Evolutionary conservation across 345 rosid genomes (phyloP), one percentile per base, ranked within the genome.

Genomic region (Aethionema arabicum): DNA sequence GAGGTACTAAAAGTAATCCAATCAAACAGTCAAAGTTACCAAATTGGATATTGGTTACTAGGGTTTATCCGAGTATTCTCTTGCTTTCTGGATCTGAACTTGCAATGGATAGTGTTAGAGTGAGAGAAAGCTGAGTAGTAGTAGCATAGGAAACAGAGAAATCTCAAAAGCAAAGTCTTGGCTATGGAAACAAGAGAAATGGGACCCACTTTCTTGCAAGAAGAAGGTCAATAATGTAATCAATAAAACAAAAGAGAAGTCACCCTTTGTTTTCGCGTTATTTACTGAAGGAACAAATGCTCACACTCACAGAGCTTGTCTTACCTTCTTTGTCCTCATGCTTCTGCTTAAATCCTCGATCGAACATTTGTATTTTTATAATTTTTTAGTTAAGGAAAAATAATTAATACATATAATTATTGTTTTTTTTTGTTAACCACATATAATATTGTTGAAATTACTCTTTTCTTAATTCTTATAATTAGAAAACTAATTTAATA

Each of bases 31-130:
- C 36, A 43, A 47, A 53, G 21, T 41, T 72, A 61, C 68, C 59
- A 9, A 54, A 7, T 33, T 55, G 2, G 15, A 29, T 40, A 29
- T 41, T 29, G 36, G 46, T 47, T 38, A 35, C 37, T 12, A 71
- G 14, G 44, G 52, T 56, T 48, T 47, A 52, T 40, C 50, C 11
- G 67, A 43, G 67, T 43, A 33, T 32, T 40, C 11, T 12, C 43
- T 30, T 42, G 3, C 27, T 64, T 69, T 60, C 45, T 82, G 80
- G 85, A 83, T 80, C 88, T 83, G 62, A 65, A 73, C 57, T 68
- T 57, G 58, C 61, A 61, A 68, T 5, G 52, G 56, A 53, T 13
- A 54, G 27, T 57, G 56, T 52, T 30, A 58, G 51, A 32, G 57
- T 55, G 50, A 65, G 65, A 52, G 55, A 42, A 33, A 48, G 52